phyloP scores from a whole-genome alignment of 805 yeast species.

The Tetrapisispora nanseiensis region DNA sequence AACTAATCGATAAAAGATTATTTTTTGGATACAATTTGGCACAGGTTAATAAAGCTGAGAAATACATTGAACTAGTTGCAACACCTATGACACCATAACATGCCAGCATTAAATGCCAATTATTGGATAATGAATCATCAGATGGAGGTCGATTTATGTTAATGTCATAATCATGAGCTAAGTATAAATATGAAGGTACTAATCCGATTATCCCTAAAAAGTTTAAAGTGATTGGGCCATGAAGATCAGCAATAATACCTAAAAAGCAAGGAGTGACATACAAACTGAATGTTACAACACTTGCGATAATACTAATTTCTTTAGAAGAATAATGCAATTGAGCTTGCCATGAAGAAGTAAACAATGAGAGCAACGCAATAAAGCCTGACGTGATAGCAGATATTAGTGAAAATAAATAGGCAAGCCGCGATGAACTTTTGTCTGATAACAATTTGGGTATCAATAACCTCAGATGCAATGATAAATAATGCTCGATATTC shows the following conservation, averaged over 20 bases:
- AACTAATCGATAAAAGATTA: constrained; percentile 73
- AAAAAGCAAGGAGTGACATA: constrained; percentile 74
- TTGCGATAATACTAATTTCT: constrained; percentile 62
- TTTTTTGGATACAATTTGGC: constrained; percentile 73
- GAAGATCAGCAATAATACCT: constrained; percentile 77
- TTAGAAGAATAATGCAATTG: constrained; percentile 55
- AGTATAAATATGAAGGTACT: constrained; percentile 52
- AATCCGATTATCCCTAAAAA: constrained; percentile 50
- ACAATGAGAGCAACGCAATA: constrained; percentile 71
- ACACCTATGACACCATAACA: constrained; percentile 55
- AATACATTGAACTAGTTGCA: constrained; percentile 65
- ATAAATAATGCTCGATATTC: constrained; percentile 29
- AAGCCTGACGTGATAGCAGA: constrained; percentile 77
- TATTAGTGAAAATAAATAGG: constrained; percentile 48
- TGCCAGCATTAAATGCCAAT: constrained; percentile 32
- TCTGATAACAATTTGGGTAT: constrained; percentile 36
- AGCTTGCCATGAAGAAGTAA: constrained; percentile 56
- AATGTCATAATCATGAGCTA: constrained; percentile 32
- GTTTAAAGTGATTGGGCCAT: constrained; percentile 69
- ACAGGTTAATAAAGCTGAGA: constrained; percentile 65
- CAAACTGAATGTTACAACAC: constrained; percentile 68
- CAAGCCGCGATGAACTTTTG: constrained; percentile 33
- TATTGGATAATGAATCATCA: constrained; percentile 5
- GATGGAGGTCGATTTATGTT: constrained; percentile 16
- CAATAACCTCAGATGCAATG: constrained; percentile 36